Base-by-base conservation (phyloP, 805 yeast species). In the Candida caryicola region DNA sequence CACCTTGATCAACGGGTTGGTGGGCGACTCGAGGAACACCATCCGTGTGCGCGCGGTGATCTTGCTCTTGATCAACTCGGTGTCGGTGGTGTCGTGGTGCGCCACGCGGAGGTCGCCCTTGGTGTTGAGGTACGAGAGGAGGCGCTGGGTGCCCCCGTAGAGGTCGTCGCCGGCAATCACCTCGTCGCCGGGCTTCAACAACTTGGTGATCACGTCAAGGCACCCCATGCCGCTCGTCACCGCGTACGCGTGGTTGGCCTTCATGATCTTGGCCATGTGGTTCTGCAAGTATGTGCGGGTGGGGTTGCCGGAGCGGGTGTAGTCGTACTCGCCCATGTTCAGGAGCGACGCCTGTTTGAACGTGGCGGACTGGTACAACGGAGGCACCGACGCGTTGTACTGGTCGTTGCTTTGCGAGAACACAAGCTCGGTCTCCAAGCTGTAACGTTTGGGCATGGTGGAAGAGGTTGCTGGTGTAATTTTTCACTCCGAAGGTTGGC, bases 211-310 rank as follows among this genome's bases (percentile, higher is more conserved):
- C 21, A 88, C 90, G 57, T 91, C 97, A 45, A 87, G 69, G 39
- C 95, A 89, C 2, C 95, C 83, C 98, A 90, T 90, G 17, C 98
- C 98, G 33, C 89, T 79, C 34, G 89, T 79, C 8, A 89, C 95
- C 4, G 95, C 95, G 52, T 76, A 82, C 1, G 87, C 80, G 34
- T 82, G 74, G 19, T 74, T 63, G n/a, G 95, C 90, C 51, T 76
- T 76, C 82, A 88, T 87, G 49, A 90, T 74, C 46, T 79, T 77
- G 26, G 86, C 82, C 52, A 90, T 56, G 51, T 90, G 95, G 33
- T 76, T 69, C 60, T 90, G 96, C 43, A 89, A 64, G 29, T 77
- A 76, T 0, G 91, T 77, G 60, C 98, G 74, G 1, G 97, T 87
- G 17, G 98, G 98, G 64, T 90, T 90, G 3, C 98, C 97, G 10